Evolutionary conservation across 2,329 filamentous ascomycete species (phyloP), one percentile per base, ranked within the genome.

Genomic region (Epichloe bromicola): DNA sequence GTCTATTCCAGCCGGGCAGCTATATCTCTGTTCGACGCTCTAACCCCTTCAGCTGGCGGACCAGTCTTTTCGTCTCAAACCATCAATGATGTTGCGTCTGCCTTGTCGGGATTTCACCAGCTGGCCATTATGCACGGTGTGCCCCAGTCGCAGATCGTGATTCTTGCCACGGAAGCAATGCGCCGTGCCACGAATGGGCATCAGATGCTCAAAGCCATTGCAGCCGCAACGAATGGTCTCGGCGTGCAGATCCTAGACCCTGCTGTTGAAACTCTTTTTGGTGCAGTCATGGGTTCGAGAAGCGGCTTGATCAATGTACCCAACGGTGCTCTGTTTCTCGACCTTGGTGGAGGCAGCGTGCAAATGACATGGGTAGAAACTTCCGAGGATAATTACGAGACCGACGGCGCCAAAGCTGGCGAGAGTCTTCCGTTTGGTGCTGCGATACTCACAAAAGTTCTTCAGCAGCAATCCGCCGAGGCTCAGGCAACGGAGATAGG

Each of bases 111-210:
- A 30, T 95, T 95, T 71, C 80, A 80, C 54, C 71, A 71, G 26
- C 84, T 86, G 48, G 91, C 88, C 53, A 63, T 74, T 50, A 78
- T 83, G 52, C 88, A 87, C 61, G 73, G 74, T 17, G 87, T 95
- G 0, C 79, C 79, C 0, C 63, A 72, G 1, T 58, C 67, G 36
- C 82, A 89, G 56, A 78, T 91, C 53, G 77, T 79, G 19, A 78
- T 95, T 10, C 79, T 96, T 41, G 90, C 89, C 19, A 96, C 90
- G 0, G 90, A 95, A 66, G 90, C 90, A 4, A 93, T 90, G 64
- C 81, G 90, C 43, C 86, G 82, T 23, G 88, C 90, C 5, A 67
- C 77, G 52, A 96, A 96, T 61, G 81, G 83, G 0, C 71, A 71
- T 19, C 76, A 80, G 1, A 88, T 93, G 67, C 73, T 86, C 2